Percentiles rank a stretch among this genome's conserved stretches.
phyloP scores from a whole-genome alignment of 192 early-diverging fungal species.

The Obelidium mucronatum region DNA sequence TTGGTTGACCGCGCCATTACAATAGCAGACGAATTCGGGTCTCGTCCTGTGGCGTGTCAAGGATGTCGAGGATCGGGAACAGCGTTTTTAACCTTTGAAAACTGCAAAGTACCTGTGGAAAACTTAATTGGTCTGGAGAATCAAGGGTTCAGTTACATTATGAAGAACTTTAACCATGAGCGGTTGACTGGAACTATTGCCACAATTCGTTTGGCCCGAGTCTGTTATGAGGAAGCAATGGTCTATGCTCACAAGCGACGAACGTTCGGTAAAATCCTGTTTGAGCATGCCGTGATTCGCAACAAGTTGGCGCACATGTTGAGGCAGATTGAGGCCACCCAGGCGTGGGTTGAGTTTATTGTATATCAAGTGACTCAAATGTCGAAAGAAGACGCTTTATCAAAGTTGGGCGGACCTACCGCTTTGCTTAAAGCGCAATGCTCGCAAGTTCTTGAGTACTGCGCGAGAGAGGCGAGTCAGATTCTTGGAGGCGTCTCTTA shows the following conservation, averaged over 20 bases:
- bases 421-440: slow-evolving; percentile 84
- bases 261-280: slow-evolving; percentile 84
- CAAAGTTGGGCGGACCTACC: slow-evolving; percentile 82
- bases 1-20: slow-evolving; percentile 73
- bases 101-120: slow-evolving; percentile 83
- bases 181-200: slow-evolving; percentile 77
- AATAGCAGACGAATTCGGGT: slow-evolving; percentile 77
- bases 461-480: slow-evolving; percentile 86
- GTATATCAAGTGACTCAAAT: slow-evolving; percentile 19
- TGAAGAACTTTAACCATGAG: slow-evolving; percentile 42
- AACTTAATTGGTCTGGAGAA: slow-evolving; percentile 87
- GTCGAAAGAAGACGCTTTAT: slow-evolving; percentile 22
- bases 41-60: slow-evolving; percentile 83
- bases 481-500: slow-evolving; percentile 88
- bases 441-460: slow-evolving; percentile 84
- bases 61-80: slow-evolving; percentile 86
- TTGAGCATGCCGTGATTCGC: slow-evolving; percentile 81
- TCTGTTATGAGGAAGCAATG: slow-evolving; percentile 81
- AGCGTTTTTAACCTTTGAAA: slow-evolving; percentile 59
- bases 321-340: slow-evolving; percentile 84
- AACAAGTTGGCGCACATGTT: slow-evolving; percentile 76
- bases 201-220: slow-evolving; percentile 81
- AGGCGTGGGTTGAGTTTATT: slow-evolving; percentile 77
- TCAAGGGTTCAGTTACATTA: slow-evolving; percentile 76
- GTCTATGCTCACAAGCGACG: slow-evolving; percentile 83